phyloP scores from a whole-genome alignment of 2,329 filamentous ascomycete species.

The Triangularia verruculosa region DNA sequence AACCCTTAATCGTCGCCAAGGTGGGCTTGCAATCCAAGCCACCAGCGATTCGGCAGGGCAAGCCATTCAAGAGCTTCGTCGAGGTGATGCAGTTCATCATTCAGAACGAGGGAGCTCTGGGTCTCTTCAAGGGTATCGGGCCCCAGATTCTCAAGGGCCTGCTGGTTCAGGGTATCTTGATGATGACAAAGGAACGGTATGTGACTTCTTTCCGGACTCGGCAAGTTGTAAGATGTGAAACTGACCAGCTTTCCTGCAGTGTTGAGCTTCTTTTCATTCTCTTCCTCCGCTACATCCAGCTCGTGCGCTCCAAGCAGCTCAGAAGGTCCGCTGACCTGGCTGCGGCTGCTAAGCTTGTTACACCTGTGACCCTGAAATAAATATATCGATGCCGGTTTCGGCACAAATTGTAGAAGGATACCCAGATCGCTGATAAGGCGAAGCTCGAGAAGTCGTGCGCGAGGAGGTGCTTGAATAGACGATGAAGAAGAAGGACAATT shows the following conservation, averaged over 20 bases:
- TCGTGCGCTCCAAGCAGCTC: constrained; percentile 66
- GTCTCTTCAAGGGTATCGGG: constrained; percentile 95
- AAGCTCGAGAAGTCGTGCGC: background rate
- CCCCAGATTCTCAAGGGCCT: constrained; percentile 92
- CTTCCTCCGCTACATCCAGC: constrained; percentile 76
- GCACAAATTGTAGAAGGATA: background rate
- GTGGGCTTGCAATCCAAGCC: constrained; percentile 93
- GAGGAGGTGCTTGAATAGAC: background rate
- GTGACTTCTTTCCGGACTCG: constrained; percentile 25
- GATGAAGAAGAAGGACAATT: background rate
- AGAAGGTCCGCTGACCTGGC: constrained; percentile 63
- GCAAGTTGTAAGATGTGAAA: background rate
- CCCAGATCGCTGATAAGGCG: background rate
- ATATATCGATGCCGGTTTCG: background rate
- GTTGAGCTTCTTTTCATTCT: constrained; percentile 87
- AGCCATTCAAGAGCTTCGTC: constrained; percentile 87
- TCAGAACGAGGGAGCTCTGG: constrained; percentile 75
- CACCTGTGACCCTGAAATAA: constrained; percentile 33
- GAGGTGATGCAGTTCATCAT: constrained; percentile 96
- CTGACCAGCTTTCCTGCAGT: constrained; percentile 40
- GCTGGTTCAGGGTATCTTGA: constrained; percentile 89
- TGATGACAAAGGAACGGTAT: constrained; percentile 98
- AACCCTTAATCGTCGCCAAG: constrained; percentile 96
- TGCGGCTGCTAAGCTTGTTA: constrained; percentile 51
- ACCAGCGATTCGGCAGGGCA: constrained; percentile 76